These are phyloP conservation scores for Naganishia sp. DNA, from an alignment of 1,284 basidiomycete genomes.

Conservation along the genomic window DNA sequence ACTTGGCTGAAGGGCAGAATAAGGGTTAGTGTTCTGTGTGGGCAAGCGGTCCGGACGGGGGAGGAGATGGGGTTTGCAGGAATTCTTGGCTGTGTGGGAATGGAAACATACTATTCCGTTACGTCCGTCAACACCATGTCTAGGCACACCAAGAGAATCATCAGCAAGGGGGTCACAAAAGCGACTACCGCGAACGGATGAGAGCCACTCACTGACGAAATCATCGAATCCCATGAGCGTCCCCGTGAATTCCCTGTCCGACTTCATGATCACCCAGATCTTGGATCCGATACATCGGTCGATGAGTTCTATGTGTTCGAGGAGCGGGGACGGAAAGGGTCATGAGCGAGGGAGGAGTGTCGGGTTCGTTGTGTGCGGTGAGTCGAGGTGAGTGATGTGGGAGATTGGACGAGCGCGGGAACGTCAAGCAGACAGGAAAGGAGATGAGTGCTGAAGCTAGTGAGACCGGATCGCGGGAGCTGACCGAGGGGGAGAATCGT, in stretches of 20 bases:
- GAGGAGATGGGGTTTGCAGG: background rate
- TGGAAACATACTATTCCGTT: slow-evolving; percentile 74
- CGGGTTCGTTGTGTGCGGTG: too few species aligned
- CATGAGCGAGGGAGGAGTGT: background rate
- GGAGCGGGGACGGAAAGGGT: too few species aligned
- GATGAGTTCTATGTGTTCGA: slow-evolving; percentile 68
- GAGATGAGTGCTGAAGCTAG: background rate
- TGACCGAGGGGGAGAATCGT: slow-evolving; percentile 32
- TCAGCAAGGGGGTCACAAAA: background rate
- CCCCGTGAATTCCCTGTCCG: slow-evolving; percentile 92
- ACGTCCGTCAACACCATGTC: slow-evolving; percentile 99
- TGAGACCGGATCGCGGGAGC: background rate
- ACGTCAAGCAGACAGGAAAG: background rate
- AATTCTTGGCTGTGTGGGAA: background rate
- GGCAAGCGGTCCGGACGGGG: slow-evolving; percentile 1
- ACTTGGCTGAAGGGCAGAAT: slow-evolving; percentile 64
- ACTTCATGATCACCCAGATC: slow-evolving; percentile 97
- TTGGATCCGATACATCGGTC: slow-evolving; percentile 91
- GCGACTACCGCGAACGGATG: too few species aligned
- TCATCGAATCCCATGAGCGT: slow-evolving; percentile 96
- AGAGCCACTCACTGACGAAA: slow-evolving; percentile 86
- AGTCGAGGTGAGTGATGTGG: too few species aligned
- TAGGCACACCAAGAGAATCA: slow-evolving; percentile 50
- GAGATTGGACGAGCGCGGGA: background rate
- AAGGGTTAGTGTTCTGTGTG: background rate